Base-by-base conservation (phyloP, 225 moss, liverwort and hornwort genomes). In the Antitrichia curtipendula region DNA sequence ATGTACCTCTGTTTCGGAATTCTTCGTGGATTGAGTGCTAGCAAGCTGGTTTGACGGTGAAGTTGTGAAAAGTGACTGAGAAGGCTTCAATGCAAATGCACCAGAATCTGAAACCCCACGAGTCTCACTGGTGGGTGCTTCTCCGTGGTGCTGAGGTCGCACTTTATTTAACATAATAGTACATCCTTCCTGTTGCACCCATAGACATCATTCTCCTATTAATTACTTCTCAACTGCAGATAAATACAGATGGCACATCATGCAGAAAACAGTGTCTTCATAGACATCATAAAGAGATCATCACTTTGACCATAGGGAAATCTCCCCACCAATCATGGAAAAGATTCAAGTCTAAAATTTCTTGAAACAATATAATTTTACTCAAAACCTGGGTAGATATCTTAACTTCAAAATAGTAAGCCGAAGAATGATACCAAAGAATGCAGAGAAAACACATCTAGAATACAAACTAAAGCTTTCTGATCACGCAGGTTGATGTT, bases 1-100 rank as follows among this genome's bases (percentile, higher is more conserved):
- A 32, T 32, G 54, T 83, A 94, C 94, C 94, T 93, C 94, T n/a
- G 89, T 76, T 82, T 94, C 92, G 52, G 90, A 79, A 64, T 62
- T n/a, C 74, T 75, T 88, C 75, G 72, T 80, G 68, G 92, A 75
- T 73, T 87, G 75, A 47, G 79, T 52, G 84, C 78, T 82, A 52
- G 84, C 57, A 79, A 88, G 63, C 84, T 91, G 93, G 85, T 75
- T 90, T 40, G 85, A 31, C 32, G 92, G 84, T 40, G 92, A 69
- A 43, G 86, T 45, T 52, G 78, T 12, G 63, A 78, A 86, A 49
- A 84, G 61, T 56, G 92, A 85, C 49, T 89, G 90, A 77, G 82
- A 85, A 79, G 86, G 34, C 81, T 83, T 87, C 85, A 70, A 56
- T 69, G 82, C 74, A 59, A 82, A n/a, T 24, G 66, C 81, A 81